phyloP scores from a whole-genome alignment of 768 basidiomycete species.

The Suillus subluteus region DNA sequence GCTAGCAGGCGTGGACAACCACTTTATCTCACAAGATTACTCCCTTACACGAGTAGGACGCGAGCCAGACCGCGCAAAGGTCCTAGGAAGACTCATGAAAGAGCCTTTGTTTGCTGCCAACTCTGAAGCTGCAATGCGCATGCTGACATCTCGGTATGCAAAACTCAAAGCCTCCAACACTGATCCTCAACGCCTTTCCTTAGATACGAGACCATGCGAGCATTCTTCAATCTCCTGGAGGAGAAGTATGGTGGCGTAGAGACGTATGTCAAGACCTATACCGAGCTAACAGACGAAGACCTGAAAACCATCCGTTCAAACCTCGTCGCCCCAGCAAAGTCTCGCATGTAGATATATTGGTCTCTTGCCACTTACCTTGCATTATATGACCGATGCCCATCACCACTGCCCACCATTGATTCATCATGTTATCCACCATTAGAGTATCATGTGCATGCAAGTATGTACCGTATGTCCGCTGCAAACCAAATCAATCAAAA shows the following conservation, averaged over 20 bases:
- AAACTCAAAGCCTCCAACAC: neutral
- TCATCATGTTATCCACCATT: slow-evolving; percentile 1
- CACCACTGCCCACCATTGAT: neutral
- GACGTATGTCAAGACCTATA: slow-evolving; percentile 57
- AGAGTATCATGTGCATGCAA: slow-evolving; percentile 8
- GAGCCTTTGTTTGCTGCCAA: slow-evolving; percentile 77
- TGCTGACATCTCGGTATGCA: slow-evolving; percentile 76
- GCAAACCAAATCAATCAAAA: neutral
- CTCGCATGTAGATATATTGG: slow-evolving; percentile 29
- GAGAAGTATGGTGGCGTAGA: slow-evolving; percentile 72
- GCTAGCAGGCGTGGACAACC: slow-evolving; percentile 75
- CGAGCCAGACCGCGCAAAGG: slow-evolving; percentile 73
- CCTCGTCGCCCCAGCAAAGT: slow-evolving; percentile 44
- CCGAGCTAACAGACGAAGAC: slow-evolving; percentile 67
- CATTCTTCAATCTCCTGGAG: slow-evolving; percentile 62
- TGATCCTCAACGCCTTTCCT: neutral
- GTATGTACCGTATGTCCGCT: slow-evolving; percentile 2
- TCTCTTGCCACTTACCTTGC: neutral
- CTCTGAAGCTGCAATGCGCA: slow-evolving; percentile 76
- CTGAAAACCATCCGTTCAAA: slow-evolving; percentile 61
- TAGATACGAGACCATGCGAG: slow-evolving; percentile 78
- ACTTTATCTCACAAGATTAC: slow-evolving; percentile 71
- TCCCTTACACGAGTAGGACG: slow-evolving; percentile 78
- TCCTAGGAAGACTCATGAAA: slow-evolving; percentile 67
- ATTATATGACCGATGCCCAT: neutral